These are phyloP conservation scores for Beauveria bassiana DNA, from an alignment of 2,329 filamentous ascomycete genomes.

Conservation along the genomic window DNA sequence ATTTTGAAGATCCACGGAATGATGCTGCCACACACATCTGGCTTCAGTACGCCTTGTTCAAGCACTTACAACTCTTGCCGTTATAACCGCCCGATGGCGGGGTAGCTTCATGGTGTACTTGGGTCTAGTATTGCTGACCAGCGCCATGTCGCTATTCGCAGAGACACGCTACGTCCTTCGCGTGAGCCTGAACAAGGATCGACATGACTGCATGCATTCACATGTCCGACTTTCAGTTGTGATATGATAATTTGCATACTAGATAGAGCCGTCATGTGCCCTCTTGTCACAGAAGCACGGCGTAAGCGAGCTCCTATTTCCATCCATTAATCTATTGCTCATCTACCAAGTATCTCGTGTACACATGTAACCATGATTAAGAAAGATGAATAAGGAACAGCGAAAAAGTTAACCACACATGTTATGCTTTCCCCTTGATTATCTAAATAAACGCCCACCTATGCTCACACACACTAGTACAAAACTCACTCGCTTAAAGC, in stretches of 20 bases:
- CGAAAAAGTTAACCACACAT: neutral
- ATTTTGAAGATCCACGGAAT: no score
- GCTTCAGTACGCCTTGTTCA: neutral
- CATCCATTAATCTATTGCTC: neutral
- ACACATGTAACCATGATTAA: constrained; percentile 9
- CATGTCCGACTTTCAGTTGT: neutral
- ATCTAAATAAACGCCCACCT: neutral
- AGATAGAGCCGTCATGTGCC: neutral
- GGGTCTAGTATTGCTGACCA: neutral
- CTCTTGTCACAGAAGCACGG: neutral
- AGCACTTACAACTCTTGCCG: neutral
- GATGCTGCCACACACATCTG: neutral
- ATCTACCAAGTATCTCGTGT: constrained; percentile 6
- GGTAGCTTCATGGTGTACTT: neutral
- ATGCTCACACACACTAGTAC: neutral
- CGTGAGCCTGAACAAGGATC: neutral
- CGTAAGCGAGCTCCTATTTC: neutral
- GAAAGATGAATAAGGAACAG: neutral
- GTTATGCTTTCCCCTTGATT: neutral
- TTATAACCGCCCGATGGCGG: neutral
- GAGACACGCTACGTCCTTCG: neutral
- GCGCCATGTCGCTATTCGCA: neutral
- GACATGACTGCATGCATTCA: neutral
- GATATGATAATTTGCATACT: neutral
- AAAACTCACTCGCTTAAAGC: constrained; percentile 37